phyloP scores from a whole-genome alignment of 805 yeast genomes.

The Ogataea philodendri region DNA sequence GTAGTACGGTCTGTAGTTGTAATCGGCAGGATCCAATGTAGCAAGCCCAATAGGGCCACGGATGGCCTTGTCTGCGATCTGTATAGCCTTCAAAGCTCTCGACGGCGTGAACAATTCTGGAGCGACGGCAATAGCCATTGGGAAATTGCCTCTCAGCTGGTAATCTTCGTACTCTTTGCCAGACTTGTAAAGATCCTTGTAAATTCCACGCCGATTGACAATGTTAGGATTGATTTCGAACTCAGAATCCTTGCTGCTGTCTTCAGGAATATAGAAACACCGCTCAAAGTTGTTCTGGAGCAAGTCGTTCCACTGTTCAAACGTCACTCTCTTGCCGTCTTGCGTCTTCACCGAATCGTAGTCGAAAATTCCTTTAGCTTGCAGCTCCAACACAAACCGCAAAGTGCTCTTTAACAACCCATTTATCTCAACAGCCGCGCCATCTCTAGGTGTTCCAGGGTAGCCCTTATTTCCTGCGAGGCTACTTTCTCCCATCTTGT shows the following conservation, averaged over 20 bases:
- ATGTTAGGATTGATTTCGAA: constrained; percentile 62
- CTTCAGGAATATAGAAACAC: constrained; percentile 71
- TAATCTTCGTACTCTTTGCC: constrained; percentile 93
- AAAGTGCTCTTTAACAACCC: constrained; percentile 83
- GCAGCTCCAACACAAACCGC: constrained; percentile 69
- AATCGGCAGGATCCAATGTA: constrained; percentile 89
- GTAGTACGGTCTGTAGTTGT: constrained; percentile 89
- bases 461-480: constrained; percentile 82
- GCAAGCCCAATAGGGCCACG: constrained; percentile 91
- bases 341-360: constrained; percentile 54
- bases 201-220: constrained; percentile 88
- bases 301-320: constrained; percentile 70
- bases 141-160: constrained; percentile 87
- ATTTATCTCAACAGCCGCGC: constrained; percentile 90
- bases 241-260: constrained; percentile 56
- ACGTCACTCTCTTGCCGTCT: constrained; percentile 54
- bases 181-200: constrained; percentile 78
- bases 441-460: constrained; percentile 98
- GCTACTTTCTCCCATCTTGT: constrained; percentile 95
- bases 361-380: constrained; percentile 53
- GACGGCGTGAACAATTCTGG: constrained; percentile 78
- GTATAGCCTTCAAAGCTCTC: constrained; percentile 62
- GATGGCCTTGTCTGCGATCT: constrained; percentile 65
- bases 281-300: constrained; percentile 74
- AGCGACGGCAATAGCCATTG: constrained; percentile 91